Conservation (phyloP, 75 land plant species). For the Picea glauca region DNA sequence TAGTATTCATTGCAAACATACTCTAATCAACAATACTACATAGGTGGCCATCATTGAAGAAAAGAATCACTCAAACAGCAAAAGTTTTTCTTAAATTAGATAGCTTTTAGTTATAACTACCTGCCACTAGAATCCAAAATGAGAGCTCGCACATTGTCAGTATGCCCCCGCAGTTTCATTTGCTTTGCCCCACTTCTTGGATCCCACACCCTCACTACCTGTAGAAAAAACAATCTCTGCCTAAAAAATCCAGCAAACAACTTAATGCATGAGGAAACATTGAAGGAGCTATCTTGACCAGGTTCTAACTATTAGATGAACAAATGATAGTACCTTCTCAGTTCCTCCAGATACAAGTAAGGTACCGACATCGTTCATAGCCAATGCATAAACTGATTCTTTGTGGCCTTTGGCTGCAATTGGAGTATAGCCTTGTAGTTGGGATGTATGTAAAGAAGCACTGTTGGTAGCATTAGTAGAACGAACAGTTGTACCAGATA, state of each 20-base stretch:
- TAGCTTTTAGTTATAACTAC: constrained; percentile 21
- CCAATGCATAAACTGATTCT: constrained; percentile 98
- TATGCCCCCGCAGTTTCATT: constrained; percentile 95
- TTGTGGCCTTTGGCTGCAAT: constrained; percentile 92
- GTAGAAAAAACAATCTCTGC: constrained; percentile 2
- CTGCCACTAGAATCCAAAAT: constrained; percentile 92
- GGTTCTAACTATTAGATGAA: not conserved
- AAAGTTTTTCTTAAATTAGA: no score
- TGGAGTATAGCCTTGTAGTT: constrained; percentile 70
- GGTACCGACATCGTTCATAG: constrained; percentile 89
- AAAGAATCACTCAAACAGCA: not conserved
- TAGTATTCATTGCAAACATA: not conserved
- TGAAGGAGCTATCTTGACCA: not conserved
- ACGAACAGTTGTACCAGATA: constrained; percentile 40
- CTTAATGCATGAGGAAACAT: not conserved
- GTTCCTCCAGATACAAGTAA: constrained; percentile 98
- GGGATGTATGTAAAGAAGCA: constrained; percentile 41
- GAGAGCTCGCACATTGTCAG: constrained; percentile 90
- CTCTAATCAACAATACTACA: no score
- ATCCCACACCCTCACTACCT: constrained; percentile 99
- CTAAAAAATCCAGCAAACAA: constrained; percentile 5
- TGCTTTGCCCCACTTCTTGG: constrained; percentile 93
- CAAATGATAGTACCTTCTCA: constrained; percentile 62
- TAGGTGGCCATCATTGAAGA: not conserved
- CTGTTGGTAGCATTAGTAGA: constrained; percentile 39